phyloP scores from a whole-genome alignment of 2,329 filamentous ascomycete species.

The Arthrobotrys megalospora region DNA sequence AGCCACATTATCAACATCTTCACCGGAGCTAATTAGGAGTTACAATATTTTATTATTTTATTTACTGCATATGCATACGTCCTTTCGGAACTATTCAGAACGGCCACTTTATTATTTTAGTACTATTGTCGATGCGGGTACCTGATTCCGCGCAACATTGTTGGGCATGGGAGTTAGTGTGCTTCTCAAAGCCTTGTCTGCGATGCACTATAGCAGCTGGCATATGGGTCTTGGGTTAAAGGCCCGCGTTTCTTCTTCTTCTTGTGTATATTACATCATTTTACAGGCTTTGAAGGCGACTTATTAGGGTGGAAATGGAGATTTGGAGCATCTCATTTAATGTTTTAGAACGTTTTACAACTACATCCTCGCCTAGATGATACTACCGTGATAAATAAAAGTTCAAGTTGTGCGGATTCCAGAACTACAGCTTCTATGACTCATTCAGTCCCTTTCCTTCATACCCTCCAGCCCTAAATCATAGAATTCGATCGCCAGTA shows the following conservation, averaged over 20 bases:
- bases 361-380: too few relatives aligned
- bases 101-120: too few relatives aligned
- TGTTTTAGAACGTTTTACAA: too few relatives aligned
- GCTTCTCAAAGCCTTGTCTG: too few relatives aligned
- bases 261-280: constrained; percentile 4
- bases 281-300: background rate
- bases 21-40: constrained; percentile 21
- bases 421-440: background rate
- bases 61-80: background rate
- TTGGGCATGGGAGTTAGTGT: too few relatives aligned
- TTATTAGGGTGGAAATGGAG: background rate
- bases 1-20: background rate
- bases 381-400: background rate
- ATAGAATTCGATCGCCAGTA: background rate
- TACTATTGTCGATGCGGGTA: background rate
- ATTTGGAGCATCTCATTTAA: background rate
- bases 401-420: background rate
- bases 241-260: background rate
- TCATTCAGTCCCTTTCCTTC: background rate
- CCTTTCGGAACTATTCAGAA: too few relatives aligned
- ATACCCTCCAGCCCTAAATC: background rate
- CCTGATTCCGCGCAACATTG: background rate
- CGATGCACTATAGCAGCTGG: too few relatives aligned
- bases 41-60: background rate
- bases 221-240: too few relatives aligned